Base-by-base conservation (phyloP, 2,329 filamentous ascomycete genomes). In the Sarocladiaceae sp. region DNA sequence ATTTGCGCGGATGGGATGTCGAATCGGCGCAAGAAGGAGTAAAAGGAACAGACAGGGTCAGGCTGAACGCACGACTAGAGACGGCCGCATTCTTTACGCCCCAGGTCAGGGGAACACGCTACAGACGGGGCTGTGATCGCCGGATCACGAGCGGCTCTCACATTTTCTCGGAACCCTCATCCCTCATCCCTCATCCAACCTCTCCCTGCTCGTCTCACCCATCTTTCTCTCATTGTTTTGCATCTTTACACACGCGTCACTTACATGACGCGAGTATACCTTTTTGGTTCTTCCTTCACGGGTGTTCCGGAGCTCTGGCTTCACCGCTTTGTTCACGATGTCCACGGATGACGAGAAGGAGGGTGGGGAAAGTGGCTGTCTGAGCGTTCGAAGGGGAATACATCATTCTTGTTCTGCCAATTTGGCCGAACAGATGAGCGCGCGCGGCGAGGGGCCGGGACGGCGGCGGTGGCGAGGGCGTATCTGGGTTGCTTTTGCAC, bases 1-100 rank as follows among this genome's bases (percentile, higher is more conserved):
- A 59, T 58, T 62, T 62, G 60, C 61, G 69, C 69, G 69, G 67
- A 69, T 64, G 57, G 65, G 62, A 58, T 63, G 60, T 36, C 62
- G 60, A 54, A 28, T 37, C 31, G 47, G 47, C 47, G 47, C 20
- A 50, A 48, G 15, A 35, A 36, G 47, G 47, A 29, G 33, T 28
- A n/a, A 29, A 15, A 48, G 26, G 44, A 48, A 18, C n/a, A n/a
- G n/a, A 8, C 44, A 48, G n/a, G 44, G 44, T 48, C 44, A 31
- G 44, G 17, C 28, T 17, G 6, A 20, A 33, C 17, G 28, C 44
- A 48, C 44, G 44, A 48, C 44, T 48, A 48, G 44, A 48, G 44
- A 48, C 44, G 44, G 44, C 44, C 44, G 25, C 44, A 48, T 20
- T 4, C 17, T 22, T 48, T 22, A 48, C 22, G 44, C 22, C n/a